These are phyloP conservation scores for Tetraselmis chui DNA, from an alignment of 139 green algal genomes.

Conservation along the genomic window DNA sequence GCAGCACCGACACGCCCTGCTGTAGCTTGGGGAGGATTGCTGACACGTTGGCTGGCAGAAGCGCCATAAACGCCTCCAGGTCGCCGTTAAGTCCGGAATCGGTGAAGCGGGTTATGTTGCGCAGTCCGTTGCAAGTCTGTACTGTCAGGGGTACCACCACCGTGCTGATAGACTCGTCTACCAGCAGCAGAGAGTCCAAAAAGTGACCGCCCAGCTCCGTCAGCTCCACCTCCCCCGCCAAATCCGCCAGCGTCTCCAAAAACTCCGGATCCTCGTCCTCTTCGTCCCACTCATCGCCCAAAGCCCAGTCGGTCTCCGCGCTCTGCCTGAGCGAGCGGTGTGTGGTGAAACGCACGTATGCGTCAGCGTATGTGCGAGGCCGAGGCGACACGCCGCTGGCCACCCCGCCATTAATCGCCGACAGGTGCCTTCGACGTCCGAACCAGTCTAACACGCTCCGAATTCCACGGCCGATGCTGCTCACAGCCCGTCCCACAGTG, in stretches of 20 bases:
- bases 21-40: not conserved
- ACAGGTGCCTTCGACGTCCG: not conserved
- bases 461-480: not conserved
- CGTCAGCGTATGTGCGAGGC: not conserved
- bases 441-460: not conserved
- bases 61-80: not conserved
- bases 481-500: not conserved
- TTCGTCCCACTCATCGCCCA: too few relatives aligned
- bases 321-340: not conserved
- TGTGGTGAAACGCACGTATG: not conserved
- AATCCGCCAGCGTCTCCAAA: not conserved
- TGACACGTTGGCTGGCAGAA: not conserved
- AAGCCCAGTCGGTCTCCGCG: too few relatives aligned
- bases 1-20: not conserved
- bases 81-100: not conserved
- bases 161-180: not conserved
- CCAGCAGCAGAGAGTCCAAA: not conserved
- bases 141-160: not conserved
- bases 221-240: not conserved
- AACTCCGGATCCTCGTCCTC: not conserved
- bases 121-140: not conserved
- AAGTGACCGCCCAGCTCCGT: not conserved
- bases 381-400: too few relatives aligned
- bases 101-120: not conserved
- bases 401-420: too few relatives aligned